phyloP scores from a whole-genome alignment of 2,329 filamentous ascomycete species.

The Colletotrichum camelliae region DNA sequence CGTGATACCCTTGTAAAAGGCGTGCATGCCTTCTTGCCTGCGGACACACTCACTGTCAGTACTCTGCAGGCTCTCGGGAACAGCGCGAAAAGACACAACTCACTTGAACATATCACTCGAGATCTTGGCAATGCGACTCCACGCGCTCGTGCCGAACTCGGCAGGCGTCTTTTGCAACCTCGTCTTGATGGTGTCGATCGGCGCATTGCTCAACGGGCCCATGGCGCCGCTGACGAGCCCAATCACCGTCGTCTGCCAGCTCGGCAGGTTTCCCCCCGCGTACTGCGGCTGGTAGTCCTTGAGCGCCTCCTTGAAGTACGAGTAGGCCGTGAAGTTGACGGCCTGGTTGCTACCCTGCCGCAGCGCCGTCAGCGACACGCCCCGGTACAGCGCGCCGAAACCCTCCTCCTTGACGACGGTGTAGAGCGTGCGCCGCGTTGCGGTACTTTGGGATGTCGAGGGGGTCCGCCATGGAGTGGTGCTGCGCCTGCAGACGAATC shows the following conservation, averaged over 20 bases:
- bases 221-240: slow-evolving; percentile 92
- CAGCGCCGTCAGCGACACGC: slow-evolving; percentile 90
- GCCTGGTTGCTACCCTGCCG: slow-evolving; percentile 97
- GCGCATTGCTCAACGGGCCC: slow-evolving; percentile 94
- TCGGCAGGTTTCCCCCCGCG: slow-evolving; percentile 70
- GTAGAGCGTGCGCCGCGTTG: slow-evolving; percentile 83
- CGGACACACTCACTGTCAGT: slow-evolving; percentile 20
- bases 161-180: slow-evolving; percentile 89
- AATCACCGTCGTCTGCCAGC: slow-evolving; percentile 90
- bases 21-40: slow-evolving; percentile 88
- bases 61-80: background rate
- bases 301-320: slow-evolving; percentile 84
- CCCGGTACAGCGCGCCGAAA: slow-evolving; percentile 84
- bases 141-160: slow-evolving; percentile 78
- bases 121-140: slow-evolving; percentile 80
- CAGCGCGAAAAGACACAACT: slow-evolving; percentile 30
- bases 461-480: slow-evolving; percentile 97
- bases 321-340: slow-evolving; percentile 98
- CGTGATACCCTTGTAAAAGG: slow-evolving; percentile 99
- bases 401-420: slow-evolving; percentile 95
- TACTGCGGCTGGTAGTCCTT: slow-evolving; percentile 76
- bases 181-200: slow-evolving; percentile 99
- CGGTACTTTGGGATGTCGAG: slow-evolving; percentile 97
- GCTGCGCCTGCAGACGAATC: slow-evolving; percentile 96
- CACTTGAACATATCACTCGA: slow-evolving; percentile 84